Conservation (phyloP, 768 basidiomycete species). For the Pleurotus ostreatus region DNA sequence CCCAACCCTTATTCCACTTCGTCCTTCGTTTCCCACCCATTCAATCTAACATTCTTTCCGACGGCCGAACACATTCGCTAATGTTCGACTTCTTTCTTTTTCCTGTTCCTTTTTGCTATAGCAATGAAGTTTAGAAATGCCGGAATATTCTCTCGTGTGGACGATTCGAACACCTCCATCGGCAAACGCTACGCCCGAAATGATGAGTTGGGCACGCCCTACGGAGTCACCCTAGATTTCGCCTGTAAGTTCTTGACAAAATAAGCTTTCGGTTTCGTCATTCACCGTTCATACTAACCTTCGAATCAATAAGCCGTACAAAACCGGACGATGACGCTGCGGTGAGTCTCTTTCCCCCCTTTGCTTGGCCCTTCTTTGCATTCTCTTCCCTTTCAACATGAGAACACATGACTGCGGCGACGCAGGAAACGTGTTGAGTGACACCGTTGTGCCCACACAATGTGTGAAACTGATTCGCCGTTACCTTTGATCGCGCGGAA, state of each 20-base stretch:
- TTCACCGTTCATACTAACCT: conserved; percentile 11
- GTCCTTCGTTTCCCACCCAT: conserved; percentile 7
- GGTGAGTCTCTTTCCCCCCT: conserved; percentile 46
- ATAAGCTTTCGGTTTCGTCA: conserved; percentile 6
- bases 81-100: conserved; percentile 7
- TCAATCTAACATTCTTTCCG: conserved; percentile 10
- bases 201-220: conserved; percentile 98
- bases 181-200: conserved; percentile 97
- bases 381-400: conserved; percentile 2
- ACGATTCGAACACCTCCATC: conserved; percentile 93
- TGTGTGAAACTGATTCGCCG: no score
- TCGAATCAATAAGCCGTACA: conserved; percentile 58
- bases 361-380: conserved; percentile 1
- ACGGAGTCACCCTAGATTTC: conserved; percentile 94
- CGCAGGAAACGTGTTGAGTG: background rate
- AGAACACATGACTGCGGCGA: background rate
- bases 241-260: conserved; percentile 45
- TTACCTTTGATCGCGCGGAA: no score
- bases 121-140: conserved; percentile 83
- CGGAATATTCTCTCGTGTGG: conserved; percentile 90
- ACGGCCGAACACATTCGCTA: background rate
- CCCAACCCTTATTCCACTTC: conserved; percentile 2
- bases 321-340: conserved; percentile 91
- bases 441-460: no score
- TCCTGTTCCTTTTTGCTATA: conserved; percentile 25